Percentiles rank a stretch among this genome's conserved stretches.
phyloP scores from a whole-genome alignment of 257 asterid genomes.

The Eucommia ulmoides region DNA sequence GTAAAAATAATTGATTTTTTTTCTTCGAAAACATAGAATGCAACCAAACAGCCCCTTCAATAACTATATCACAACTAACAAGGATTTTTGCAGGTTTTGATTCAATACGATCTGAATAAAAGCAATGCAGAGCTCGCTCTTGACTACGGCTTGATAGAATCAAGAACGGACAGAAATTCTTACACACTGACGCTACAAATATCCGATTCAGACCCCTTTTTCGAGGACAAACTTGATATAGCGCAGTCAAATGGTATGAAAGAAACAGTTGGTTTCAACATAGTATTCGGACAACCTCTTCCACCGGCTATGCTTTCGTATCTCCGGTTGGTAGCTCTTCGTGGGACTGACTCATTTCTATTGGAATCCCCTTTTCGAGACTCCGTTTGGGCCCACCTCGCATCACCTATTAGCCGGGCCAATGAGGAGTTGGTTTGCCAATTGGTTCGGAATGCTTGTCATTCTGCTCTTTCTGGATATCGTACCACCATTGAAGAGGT shows the following conservation, averaged over 20 bases:
- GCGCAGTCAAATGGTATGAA: constrained; percentile 69
- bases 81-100: constrained; percentile 43
- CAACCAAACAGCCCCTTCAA: no score
- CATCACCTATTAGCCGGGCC: constrained; percentile 64
- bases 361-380: constrained; percentile 71
- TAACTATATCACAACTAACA: no score
- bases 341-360: constrained; percentile 81
- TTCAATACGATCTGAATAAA: constrained; percentile 81
- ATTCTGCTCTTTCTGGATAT: constrained; percentile 67
- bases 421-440: constrained; percentile 84
- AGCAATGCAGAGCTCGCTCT: constrained; percentile 95
- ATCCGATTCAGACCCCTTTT: constrained; percentile 56
- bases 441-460: constrained; percentile 55
- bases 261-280: constrained; percentile 59
- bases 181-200: constrained; percentile 76
- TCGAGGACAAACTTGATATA: constrained; percentile 68
- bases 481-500: constrained; percentile 89
- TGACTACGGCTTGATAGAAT: constrained; percentile 81
- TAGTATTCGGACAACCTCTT: constrained; percentile 63
- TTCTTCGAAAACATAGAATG: no score
- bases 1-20: no score
- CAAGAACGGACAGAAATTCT: constrained; percentile 48
- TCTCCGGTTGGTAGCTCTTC: constrained; percentile 62
- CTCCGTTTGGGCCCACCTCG: constrained; percentile 65
- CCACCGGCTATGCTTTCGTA: constrained; percentile 62